Evolutionary conservation across 2,329 filamentous ascomycete species (phyloP), one percentile per base, ranked within the genome.

Genomic region (Dactylella cylindrospora): DNA sequence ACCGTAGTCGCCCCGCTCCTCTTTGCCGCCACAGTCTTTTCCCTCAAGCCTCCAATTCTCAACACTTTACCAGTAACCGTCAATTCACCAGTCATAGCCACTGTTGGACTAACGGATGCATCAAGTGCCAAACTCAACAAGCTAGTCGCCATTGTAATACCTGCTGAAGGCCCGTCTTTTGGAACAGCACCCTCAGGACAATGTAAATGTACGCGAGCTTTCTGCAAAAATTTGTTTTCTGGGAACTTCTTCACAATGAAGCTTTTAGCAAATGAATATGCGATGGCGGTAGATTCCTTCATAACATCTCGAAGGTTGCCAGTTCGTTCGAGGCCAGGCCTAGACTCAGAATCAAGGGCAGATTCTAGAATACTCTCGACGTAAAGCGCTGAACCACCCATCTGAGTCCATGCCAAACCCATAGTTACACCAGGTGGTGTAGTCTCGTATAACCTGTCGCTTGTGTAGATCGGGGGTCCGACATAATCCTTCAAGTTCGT

Each of bases 91-190:
- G 93, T 98, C 93, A 98, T 98, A 59, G 94, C 91, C 67, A 97
- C 84, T 0, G 88, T 89, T 5, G 91, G 88, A 70, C 90, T 80
- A 43, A 98, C 79, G 12, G 85, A 80, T 38, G 80, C 80, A 67
- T 95, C 83, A 31, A 97, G 76, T 6, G 89, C 91, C 64, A 98
- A 77, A 46, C 86, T 91, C 44, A 98, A 78, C 69, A 98, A 75
- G 57, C 87, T 90, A 5, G 90, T 95, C n/a, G 93, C 86, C 93
- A 98, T 98, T 5, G 93, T 98, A 70, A 98, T 93, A 72, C 93
- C 93, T 15, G 93, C 93, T 40, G 86, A 90, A 3, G 88, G 88
- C 0, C 86, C 93, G 71, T 98, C 93, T 75, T 98, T 98, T 68
- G 87, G 88, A 52, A 96, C 90, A 6, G 93, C 93, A 4, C 93